Conservation (phyloP, 495 filamentous ascomycete species). For the Xylaria palmicola region DNA sequence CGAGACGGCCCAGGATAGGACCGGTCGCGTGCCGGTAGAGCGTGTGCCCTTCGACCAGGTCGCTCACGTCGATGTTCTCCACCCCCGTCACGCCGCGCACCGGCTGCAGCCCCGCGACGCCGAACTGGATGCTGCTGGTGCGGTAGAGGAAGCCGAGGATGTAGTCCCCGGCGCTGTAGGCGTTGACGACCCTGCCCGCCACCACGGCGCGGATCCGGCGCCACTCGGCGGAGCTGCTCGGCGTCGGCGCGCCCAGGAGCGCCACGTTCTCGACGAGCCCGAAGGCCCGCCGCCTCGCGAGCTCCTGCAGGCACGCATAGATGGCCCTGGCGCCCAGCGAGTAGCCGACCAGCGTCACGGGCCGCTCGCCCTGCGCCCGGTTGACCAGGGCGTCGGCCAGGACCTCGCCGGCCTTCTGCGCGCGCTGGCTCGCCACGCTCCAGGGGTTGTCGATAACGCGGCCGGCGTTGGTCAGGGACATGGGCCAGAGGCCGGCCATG, state of each 20-base stretch:
- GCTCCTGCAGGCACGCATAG: slow-evolving; percentile 71
- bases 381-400: slow-evolving; percentile 89
- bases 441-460: slow-evolving; percentile 90
- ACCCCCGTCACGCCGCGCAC: slow-evolving; percentile 54
- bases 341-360: slow-evolving; percentile 87
- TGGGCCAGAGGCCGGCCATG: slow-evolving; percentile 72
- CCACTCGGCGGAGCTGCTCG: slow-evolving; percentile 55
- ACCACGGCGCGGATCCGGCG: slow-evolving; percentile 57
- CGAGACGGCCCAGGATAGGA: slow-evolving; percentile 56
- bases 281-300: slow-evolving; percentile 78
- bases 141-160: slow-evolving; percentile 60
- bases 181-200: slow-evolving; percentile 57
- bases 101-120: slow-evolving; percentile 56
- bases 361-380: slow-evolving; percentile 85
- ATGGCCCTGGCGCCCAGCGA: slow-evolving; percentile 89
- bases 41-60: slow-evolving; percentile 56
- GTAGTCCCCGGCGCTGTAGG: slow-evolving; percentile 60
- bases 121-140: slow-evolving; percentile 55
- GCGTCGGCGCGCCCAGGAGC: slow-evolving; percentile 80
- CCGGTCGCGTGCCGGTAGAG: slow-evolving; percentile 57
- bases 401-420: slow-evolving; percentile 84
- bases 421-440: slow-evolving; percentile 74
- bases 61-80: slow-evolving; percentile 59
- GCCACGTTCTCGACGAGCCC: slow-evolving; percentile 84
- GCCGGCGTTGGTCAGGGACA: slow-evolving; percentile 74